Evolutionary conservation across 106 monocot genomes (phyloP), one percentile per base, ranked within the genome.

Genomic region (Platanthera zijinensis): DNA sequence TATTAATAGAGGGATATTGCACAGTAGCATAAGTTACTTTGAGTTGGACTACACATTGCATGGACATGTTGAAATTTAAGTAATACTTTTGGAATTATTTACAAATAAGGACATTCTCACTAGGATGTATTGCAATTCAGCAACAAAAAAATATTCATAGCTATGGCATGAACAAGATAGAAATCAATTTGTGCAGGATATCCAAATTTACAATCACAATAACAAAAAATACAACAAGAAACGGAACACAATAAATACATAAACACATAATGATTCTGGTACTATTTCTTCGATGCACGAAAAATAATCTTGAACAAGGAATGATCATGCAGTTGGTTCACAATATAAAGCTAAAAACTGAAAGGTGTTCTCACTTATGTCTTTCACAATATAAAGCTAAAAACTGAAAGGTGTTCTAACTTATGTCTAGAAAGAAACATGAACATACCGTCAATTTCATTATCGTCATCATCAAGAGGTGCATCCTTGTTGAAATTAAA

Each of bases 401-500:
- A 8, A 67, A 13, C 32, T 30, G 32, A 11, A 9, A 67, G 32
- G 7, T 32, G 30, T 28, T 30, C 9, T 67, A 9, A 67, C 25
- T 30, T 30, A 67, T 67, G 11, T 39, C 1, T 39, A 1, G 32
- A 70, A 48, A 17, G 17, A 17, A 70, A 17, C 48, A 48, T 72
- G 39, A 57, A 21, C 11, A 50, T 13, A 90, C 95, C 92, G 89
- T 97, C 96, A 73, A 86, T 76, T 82, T 84, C 89, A 48, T 90
- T 86, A 32, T 90, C 86, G 32, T 88, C 89, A 71, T 91, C 92
- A 85, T 97, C 96, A 79, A 97, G 93, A 4, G 96, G 96, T 8
- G 96, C 96, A 51, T 97, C 93, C 81, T 97, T 90, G 77, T 97
- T 84, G 77, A 97, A 97, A 85, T 97, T 87, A 87, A 97, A 97